phyloP scores from a whole-genome alignment of 805 yeast genomes.

The Kuraishia borneana region DNA sequence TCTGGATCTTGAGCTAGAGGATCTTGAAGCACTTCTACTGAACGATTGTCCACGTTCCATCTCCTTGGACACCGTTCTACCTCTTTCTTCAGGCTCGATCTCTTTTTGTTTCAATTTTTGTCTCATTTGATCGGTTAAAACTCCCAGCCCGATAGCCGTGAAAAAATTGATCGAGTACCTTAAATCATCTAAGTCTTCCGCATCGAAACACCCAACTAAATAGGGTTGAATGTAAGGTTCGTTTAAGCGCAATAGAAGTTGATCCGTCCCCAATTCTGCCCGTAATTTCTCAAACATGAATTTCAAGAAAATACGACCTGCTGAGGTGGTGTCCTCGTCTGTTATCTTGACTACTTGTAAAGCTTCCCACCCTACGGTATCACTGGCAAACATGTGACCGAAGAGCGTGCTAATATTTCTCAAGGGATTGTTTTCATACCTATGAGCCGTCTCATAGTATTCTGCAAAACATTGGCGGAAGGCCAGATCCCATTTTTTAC shows the following conservation, averaged over 20 bases:
- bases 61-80: conserved; percentile 7
- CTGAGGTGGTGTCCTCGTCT: conserved; percentile 66
- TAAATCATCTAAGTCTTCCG: conserved; percentile 34
- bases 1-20: conserved; percentile 10
- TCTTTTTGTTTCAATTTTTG: conserved; percentile 16
- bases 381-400: conserved; percentile 74
- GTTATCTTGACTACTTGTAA: conserved; percentile 47
- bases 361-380: conserved; percentile 53
- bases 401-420: conserved; percentile 76
- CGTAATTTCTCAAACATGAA: conserved; percentile 71
- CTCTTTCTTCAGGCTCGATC: conserved; percentile 10
- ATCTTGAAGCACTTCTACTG: conserved; percentile 6
- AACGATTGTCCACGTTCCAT: conserved; percentile 5
- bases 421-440: conserved; percentile 60
- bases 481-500: conserved; percentile 42
- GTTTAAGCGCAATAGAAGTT: conserved; percentile 34
- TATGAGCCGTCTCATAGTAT: conserved; percentile 48
- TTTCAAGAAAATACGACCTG: conserved; percentile 72
- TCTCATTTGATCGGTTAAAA: conserved; percentile 76
- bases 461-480: conserved; percentile 43
- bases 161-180: conserved; percentile 82
- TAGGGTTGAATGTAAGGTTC: conserved; percentile 41
- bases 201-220: conserved; percentile 56
- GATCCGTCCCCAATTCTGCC: conserved; percentile 57
- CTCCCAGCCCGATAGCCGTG: conserved; percentile 87